A percentile compares a stretch with the other conserved stretches of the same genome.
Evolutionary conservation across 2,329 filamentous ascomycete genomes (phyloP).

Genomic region (Ophiosphaerella herpotricha): DNA sequence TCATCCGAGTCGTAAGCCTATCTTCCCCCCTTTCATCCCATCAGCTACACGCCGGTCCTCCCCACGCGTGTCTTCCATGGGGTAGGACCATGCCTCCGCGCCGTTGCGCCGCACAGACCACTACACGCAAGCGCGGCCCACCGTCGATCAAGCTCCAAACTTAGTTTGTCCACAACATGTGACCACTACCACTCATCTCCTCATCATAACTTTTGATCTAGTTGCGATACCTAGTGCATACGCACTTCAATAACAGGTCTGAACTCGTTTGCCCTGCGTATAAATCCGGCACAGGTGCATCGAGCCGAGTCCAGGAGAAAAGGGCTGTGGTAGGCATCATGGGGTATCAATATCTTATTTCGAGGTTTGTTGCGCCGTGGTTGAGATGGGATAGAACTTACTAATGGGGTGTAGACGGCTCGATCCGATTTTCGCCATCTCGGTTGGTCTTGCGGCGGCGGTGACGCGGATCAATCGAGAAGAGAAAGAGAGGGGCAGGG

Average conservation of each 20-base stretch:
- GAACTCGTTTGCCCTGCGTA: no score
- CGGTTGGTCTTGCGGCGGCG: conserved; percentile 53
- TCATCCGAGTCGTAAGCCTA: no score
- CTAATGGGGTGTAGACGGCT: conserved; percentile 41
- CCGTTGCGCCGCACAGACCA: conserved; percentile 19
- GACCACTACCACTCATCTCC: no score
- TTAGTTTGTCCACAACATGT: no score
- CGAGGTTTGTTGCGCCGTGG: conserved; percentile 43
- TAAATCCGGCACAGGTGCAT: no score
- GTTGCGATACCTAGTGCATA: no score
- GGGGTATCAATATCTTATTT: conserved; percentile 50
- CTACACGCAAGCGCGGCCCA: conserved; percentile 19
- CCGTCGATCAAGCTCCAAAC: conserved; percentile 11
- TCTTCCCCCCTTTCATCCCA: no score
- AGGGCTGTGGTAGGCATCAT: conserved; percentile 16
- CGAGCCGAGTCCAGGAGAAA: no score
- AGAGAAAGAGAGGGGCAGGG: conserved; percentile 53
- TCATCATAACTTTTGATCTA: no score
- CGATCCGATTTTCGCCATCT: conserved; percentile 56
- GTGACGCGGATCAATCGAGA: conserved; percentile 49
- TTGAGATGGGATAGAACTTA: neutral
- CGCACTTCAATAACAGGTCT: no score
- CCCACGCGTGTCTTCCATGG: neutral
- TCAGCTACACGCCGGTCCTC: no score
- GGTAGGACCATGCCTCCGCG: conserved; percentile 1